Base-by-base conservation (phyloP, 345 rosid species). In the Microcos paniculata region DNA sequence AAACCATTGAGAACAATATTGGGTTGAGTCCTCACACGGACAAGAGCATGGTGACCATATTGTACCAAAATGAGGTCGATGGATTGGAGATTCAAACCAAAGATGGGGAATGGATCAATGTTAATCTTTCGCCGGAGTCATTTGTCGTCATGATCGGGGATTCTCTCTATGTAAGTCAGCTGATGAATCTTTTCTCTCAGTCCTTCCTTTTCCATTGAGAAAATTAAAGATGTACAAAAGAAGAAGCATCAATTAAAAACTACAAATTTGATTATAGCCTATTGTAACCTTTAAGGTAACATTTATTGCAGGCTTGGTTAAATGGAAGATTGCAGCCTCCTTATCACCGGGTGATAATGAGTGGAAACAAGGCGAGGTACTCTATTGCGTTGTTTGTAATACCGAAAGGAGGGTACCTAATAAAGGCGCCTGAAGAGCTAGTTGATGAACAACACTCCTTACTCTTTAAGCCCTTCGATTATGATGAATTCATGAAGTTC, bases 11-110 rank as follows among this genome's bases (percentile, higher is more conserved):
- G 83, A 35, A 35, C 4, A 35, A 4, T 35, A 4, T 76, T 83
- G 11, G 90, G 76, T 0, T 84, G 84, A 40, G 9, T 16, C 1
- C 78, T 23, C 87, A 84, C 74, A 48, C 56, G 1, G 87, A 84
- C 45, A 68, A 66, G 78, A 80, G 59, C 24, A 65, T 74, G 2
- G 6, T 76, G 15, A 76, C 75, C 58, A 76, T 86, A 43, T 48
- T 83, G 19, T 38, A 57, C 19, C 85, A 81, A 61, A 77, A 76
- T 56, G 62, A 78, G 45, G 84, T 80, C 4, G 78, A 79, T 23
- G 82, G 80, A 0, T 52, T 86, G 35, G 82, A 86, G 71, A 66
- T 82, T 1, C 78, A 82, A 62, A 80, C 80, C 42, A 80, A 73
- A 75, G 62, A 77, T 13, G 83, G 81, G 1, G 31, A 76, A 0